phyloP scores from a whole-genome alignment of 331 rosid genomes.

The Pyrus hybrid region DNA sequence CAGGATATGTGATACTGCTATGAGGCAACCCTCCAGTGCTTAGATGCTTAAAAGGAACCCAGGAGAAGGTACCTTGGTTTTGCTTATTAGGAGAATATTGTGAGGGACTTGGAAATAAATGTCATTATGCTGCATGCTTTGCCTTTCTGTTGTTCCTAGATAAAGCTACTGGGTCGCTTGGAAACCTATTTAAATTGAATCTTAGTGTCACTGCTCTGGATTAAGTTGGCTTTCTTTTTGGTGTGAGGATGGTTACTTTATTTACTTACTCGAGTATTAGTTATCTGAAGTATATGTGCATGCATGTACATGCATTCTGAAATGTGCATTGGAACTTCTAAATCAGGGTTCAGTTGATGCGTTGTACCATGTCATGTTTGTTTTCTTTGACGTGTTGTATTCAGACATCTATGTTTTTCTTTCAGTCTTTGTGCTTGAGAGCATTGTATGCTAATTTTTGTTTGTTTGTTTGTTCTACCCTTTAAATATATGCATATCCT shows the following conservation, averaged over 20 bases:
- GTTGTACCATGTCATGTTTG: background rate
- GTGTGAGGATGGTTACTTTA: conserved; percentile 6
- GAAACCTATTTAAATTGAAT: background rate
- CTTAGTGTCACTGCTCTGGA: background rate
- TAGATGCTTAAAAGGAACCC: conserved; percentile 85
- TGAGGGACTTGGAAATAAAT: conserved; percentile 30
- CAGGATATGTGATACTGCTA: conserved; percentile 83
- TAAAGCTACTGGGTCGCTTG: background rate
- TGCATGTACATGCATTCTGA: background rate
- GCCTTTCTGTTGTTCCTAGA: background rate
- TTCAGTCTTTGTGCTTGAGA: background rate
- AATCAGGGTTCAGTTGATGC: background rate
- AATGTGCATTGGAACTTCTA: background rate
- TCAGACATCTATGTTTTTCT: background rate
- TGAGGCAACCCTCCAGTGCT: conserved; percentile 88
- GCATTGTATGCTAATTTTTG: background rate
- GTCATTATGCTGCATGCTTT: conserved; percentile 6
- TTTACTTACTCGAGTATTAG: background rate
- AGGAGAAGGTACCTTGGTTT: conserved; percentile 99
- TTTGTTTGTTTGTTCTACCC: background rate
- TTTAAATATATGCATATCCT: conserved; percentile 33
- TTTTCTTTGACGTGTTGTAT: background rate
- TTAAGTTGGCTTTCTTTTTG: background rate
- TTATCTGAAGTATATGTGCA: background rate
- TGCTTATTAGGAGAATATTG: conserved; percentile 73